phyloP scores from a whole-genome alignment of 2,329 filamentous ascomycete species.

The Ploettnerulaceae sp. region DNA sequence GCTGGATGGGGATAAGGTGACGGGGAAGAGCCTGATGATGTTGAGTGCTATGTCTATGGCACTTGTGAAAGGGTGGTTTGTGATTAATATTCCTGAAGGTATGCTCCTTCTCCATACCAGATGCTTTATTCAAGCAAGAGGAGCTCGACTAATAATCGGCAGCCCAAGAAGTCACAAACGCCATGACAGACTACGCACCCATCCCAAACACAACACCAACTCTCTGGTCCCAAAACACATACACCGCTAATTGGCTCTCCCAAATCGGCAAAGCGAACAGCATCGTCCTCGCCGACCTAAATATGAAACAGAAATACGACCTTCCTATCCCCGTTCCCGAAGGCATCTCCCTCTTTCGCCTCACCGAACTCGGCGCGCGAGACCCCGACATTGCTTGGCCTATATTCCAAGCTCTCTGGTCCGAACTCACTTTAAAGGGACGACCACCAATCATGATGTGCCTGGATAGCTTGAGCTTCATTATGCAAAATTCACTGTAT shows the following conservation, averaged over 20 bases:
- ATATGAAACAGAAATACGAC: conserved; percentile 47
- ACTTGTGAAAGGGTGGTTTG: conserved; percentile 79
- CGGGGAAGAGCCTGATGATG: conserved; percentile 83
- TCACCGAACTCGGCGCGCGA: conserved; percentile 63
- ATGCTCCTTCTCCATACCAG: conserved; percentile 30
- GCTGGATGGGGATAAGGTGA: conserved; percentile 65
- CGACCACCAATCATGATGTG: conserved; percentile 60
- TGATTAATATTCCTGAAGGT: conserved; percentile 89
- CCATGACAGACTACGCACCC: conserved; percentile 73
- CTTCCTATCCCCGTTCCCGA: conserved; percentile 55
- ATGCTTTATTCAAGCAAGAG: background rate
- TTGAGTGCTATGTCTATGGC: conserved; percentile 80
- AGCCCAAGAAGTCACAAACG: conserved; percentile 79
- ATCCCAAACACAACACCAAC: conserved; percentile 53
- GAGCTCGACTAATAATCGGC: conserved; percentile 11
- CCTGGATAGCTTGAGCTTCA: conserved; percentile 74
- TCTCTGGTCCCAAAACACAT: conserved; percentile 73
- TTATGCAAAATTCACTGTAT: conserved; percentile 77
- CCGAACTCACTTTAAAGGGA: conserved; percentile 60
- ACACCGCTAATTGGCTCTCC: conserved; percentile 68
- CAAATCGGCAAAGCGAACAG: conserved; percentile 70
- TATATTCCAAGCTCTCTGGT: conserved; percentile 75
- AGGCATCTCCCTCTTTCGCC: conserved; percentile 58
- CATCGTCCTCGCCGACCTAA: conserved; percentile 51
- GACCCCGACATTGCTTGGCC: conserved; percentile 76